Evolutionary conservation across 2,329 filamentous ascomycete genomes (phyloP), one percentile per base, ranked within the genome.

Genomic region (Parascedosporium putredinis): DNA sequence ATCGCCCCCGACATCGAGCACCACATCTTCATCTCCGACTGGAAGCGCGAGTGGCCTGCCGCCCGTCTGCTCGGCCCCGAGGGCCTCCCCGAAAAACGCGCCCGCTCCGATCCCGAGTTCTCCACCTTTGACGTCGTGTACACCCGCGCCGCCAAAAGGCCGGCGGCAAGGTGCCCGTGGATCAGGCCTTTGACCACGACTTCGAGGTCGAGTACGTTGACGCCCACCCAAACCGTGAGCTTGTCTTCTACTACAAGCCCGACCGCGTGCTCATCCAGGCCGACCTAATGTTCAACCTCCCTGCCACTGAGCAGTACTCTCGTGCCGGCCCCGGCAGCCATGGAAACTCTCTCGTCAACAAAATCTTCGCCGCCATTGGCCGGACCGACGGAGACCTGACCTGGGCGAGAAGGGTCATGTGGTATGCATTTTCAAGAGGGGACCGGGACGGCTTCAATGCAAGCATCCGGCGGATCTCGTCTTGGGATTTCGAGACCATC

Each of bases 261-360:
- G 83, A 86, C 10, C 71, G 73, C 51, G 85, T 88, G 0, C 68
- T 98, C 42, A 90, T 98, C 61, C 72, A 95, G 68, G 93, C 89
- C 5, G 93, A 98, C 65, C 67, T 97, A 38, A 63, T 97, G 56
- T 97, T 97, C 75, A 97, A 96, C 64, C 69, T 95, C 29, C 93
- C 93, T 0, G 80, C 88, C 1, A 79, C 71, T 0, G 93, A 98
- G 69, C 93, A 97, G 69, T 96, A 88, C 67, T 78, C 78, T 0
- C 73, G 71, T 7, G 72, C 78, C 3, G 68, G 71, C 27, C 69
- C 79, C 3, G 73, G 64, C 0, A 67, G 72, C n/a, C 60, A 58
- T 52, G 38, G 58, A 8, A 64, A 65, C 55, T 54, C 56, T 52
- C 36, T 66, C 10, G 65, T 70, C 53, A 69, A 68, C 50, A 66